Conservation (phyloP, 1,139 yeast genomes). For the Yamadazyma diddensiae region DNA sequence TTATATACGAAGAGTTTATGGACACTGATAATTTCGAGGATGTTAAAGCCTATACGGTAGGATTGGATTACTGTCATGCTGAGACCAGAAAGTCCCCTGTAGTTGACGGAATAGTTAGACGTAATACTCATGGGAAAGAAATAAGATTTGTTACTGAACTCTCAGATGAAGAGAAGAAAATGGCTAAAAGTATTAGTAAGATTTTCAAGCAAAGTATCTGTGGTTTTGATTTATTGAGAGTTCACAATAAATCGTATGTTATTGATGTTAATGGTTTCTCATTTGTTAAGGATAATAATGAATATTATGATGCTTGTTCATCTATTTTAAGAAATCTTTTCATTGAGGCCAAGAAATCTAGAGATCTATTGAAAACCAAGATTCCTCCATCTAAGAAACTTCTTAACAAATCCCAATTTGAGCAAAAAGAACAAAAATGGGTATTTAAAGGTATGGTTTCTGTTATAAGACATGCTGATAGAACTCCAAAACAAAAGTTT, state of each 20-base stretch:
- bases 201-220: conserved; percentile 94
- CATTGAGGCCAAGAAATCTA: conserved; percentile 49
- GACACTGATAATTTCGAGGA: conserved; percentile 98
- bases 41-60: conserved; percentile 97
- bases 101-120: conserved; percentile 95
- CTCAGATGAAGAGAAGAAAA: conserved; percentile 66
- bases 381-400: conserved; percentile 38
- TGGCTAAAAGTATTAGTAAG: conserved; percentile 74
- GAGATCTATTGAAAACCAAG: conserved; percentile 40
- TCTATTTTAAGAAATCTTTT: conserved; percentile 74
- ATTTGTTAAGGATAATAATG: conserved; percentile 88
- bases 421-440: conserved; percentile 94
- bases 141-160: conserved; percentile 85
- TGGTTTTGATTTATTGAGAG: conserved; percentile 93
- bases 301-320: conserved; percentile 84
- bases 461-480: conserved; percentile 94
- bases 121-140: conserved; percentile 98
- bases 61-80: conserved; percentile 88
- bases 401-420: conserved; percentile 45
- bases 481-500: conserved; percentile 98
- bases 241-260: conserved; percentile 83
- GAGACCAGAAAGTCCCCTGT: conserved; percentile 98
- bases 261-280: conserved; percentile 98
- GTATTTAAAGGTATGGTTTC: conserved; percentile 89
- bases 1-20: conserved; percentile 91